A percentile compares a stretch with the other conserved stretches of the same genome.
These are phyloP conservation scores for Debaryomycetaceae sp. DNA, from an alignment of 1,139 yeast genomes.

Conservation along the genomic window DNA sequence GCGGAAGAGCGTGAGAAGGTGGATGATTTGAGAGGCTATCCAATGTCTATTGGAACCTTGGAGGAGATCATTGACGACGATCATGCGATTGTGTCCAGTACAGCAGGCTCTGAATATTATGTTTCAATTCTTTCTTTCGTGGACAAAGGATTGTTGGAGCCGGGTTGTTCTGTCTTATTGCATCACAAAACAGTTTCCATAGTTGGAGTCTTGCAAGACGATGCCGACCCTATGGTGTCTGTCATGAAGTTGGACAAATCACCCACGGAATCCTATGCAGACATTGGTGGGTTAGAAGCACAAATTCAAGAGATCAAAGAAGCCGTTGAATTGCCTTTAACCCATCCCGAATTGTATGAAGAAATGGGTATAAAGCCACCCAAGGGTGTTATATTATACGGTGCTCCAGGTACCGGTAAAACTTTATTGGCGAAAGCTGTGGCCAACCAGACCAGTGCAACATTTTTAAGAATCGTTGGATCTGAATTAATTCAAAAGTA, in stretches of 20 bases:
- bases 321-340: slow-evolving; percentile 93
- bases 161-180: slow-evolving; percentile 94
- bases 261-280: slow-evolving; percentile 95
- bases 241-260: slow-evolving; percentile 98
- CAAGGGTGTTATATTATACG: slow-evolving; percentile 95
- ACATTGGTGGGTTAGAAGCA: slow-evolving; percentile 93
- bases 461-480: slow-evolving; percentile 94
- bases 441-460: slow-evolving; percentile 96
- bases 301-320: slow-evolving; percentile 98
- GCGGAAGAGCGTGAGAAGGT: slow-evolving; percentile 94
- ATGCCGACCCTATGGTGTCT: slow-evolving; percentile 95
- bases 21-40: slow-evolving; percentile 94
- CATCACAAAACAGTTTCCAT: slow-evolving; percentile 95
- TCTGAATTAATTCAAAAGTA: slow-evolving; percentile 96
- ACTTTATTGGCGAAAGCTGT: slow-evolving; percentile 97
- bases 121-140: slow-evolving; percentile 97
- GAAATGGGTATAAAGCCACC: slow-evolving; percentile 99
- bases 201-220: slow-evolving; percentile 93
- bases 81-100: slow-evolving; percentile 95
- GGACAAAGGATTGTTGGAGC: slow-evolving; percentile 92
- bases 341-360: slow-evolving; percentile 96
- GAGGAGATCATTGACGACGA: slow-evolving; percentile 98
- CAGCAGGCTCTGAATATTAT: slow-evolving; percentile 96
- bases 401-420: slow-evolving; percentile 99
- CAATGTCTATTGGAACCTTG: slow-evolving; percentile 93